A percentile compares a stretch with the other conserved stretches of the same genome.
These are phyloP conservation scores for Lignosus rhinocerotis DNA, from an alignment of 1,284 basidiomycete genomes.

Conservation along the genomic window DNA sequence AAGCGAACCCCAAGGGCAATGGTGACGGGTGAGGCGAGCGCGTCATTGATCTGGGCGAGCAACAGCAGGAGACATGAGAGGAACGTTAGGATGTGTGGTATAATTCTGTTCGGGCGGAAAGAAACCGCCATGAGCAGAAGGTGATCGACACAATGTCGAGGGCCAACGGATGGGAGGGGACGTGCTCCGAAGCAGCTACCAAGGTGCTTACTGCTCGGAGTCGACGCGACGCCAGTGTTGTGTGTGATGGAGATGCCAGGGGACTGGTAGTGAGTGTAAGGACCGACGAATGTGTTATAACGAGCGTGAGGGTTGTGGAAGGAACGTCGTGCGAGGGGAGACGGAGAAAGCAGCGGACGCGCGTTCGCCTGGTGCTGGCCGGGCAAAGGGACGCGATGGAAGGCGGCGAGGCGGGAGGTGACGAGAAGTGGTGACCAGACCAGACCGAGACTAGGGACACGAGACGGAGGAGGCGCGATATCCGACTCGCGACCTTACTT, in stretches of 20 bases:
- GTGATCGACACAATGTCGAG: conserved; percentile 10
- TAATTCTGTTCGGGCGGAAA: conserved; percentile 14
- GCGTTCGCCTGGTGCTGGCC: conserved; percentile 9
- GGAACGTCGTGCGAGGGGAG: not conserved
- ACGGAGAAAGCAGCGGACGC: not conserved
- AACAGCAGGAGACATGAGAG: conserved; percentile 15
- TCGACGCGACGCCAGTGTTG: conserved; percentile 1
- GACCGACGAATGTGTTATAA: conserved; percentile 21
- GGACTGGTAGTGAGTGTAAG: conserved; percentile 6
- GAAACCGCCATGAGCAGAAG: conserved; percentile 18
- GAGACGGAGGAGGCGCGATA: conserved; percentile 3
- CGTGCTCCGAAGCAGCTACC: conserved; percentile 7
- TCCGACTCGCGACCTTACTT: conserved; percentile 5
- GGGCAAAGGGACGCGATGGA: conserved; percentile 3
- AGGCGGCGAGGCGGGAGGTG: not conserved
- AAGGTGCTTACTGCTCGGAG: conserved; percentile 7
- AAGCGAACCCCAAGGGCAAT: not conserved
- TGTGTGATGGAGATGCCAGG: not conserved
- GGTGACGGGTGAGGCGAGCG: conserved; percentile 7
- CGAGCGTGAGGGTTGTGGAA: conserved; percentile 10
- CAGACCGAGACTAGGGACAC: not conserved
- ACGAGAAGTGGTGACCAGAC: conserved; percentile 3
- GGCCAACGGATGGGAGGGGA: conserved; percentile 2
- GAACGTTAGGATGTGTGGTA: conserved; percentile 8
- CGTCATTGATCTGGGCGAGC: conserved; percentile 7